Evolutionary conservation across 192 early-diverging fungal genomes (phyloP).

Genomic region (Linderina pennispora): DNA sequence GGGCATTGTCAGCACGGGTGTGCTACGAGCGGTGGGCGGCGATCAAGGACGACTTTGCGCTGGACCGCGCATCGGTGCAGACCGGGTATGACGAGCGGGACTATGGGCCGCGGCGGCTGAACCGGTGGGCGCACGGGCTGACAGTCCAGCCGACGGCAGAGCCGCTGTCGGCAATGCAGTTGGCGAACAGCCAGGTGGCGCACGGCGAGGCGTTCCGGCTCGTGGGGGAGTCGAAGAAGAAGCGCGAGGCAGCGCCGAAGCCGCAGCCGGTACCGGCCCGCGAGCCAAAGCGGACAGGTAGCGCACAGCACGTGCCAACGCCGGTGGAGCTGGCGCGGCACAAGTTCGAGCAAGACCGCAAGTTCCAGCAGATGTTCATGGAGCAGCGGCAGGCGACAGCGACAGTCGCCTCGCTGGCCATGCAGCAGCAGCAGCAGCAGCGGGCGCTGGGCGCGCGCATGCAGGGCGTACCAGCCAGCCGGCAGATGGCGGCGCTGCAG

Average conservation of each 20-base stretch:
- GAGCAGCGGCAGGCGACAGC: constrained; percentile 42
- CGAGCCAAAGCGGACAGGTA: constrained; percentile 26
- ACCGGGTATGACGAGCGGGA: constrained; percentile 42
- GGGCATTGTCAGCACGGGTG: constrained; percentile 20
- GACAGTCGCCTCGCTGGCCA: constrained; percentile 24
- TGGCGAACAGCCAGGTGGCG: constrained; percentile 23
- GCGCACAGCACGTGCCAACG: constrained; percentile 34
- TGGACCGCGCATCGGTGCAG: constrained; percentile 27
- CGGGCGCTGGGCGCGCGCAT: constrained; percentile 12
- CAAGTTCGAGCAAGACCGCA: constrained; percentile 38
- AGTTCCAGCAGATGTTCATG: constrained; percentile 28
- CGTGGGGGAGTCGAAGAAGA: constrained; percentile 29
- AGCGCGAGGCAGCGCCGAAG: constrained; percentile 22
- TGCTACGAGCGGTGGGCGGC: constrained; percentile 39
- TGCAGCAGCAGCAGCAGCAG: constrained; percentile 40
- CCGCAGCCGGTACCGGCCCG: constrained; percentile 28
- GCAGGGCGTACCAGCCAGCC: constrained; percentile 9
- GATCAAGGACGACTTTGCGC: constrained; percentile 35
- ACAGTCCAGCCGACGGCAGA: constrained; percentile 11
- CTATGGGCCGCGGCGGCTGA: constrained; percentile 20
- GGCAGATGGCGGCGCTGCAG: constrained; percentile 29
- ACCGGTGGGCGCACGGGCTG: constrained; percentile 22
- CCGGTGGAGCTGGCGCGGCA: constrained; percentile 33
- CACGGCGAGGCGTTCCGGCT: constrained; percentile 26
- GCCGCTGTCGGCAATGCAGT: constrained; percentile 29